Percentiles rank a stretch among this genome's conserved stretches.
These are phyloP conservation scores for Astrocystis sublimbata DNA, from an alignment of 495 filamentous ascomycete species.

Conservation along the genomic window DNA sequence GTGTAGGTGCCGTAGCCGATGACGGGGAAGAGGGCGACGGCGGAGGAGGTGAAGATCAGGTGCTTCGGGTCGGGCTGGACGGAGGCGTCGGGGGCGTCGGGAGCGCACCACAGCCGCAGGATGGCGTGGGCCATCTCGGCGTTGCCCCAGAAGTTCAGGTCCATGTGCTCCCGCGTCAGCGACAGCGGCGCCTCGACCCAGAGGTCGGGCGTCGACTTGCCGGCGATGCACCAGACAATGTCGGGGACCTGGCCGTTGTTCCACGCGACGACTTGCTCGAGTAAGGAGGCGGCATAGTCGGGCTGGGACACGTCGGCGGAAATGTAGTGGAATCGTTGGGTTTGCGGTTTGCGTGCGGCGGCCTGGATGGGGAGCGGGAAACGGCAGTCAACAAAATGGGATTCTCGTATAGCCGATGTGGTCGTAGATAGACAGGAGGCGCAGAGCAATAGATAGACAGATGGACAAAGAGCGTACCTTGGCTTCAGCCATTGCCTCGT, in stretches of 20 bases:
- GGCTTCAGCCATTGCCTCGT: slow-evolving; percentile 66
- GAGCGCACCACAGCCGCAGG: slow-evolving; percentile 60
- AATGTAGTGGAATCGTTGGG: slow-evolving; percentile 81
- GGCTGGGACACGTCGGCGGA: slow-evolving; percentile 76
- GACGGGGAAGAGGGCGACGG: slow-evolving; percentile 71
- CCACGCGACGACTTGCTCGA: slow-evolving; percentile 79
- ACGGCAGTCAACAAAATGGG: background rate
- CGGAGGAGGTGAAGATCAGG: slow-evolving; percentile 83
- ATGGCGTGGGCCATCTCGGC: slow-evolving; percentile 79
- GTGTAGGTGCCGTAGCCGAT: slow-evolving; percentile 86
- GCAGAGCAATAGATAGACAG: background rate
- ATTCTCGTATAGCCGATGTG: slow-evolving; percentile 17
- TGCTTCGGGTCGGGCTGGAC: slow-evolving; percentile 60
- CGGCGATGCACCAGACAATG: slow-evolving; percentile 90
- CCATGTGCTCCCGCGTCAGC: slow-evolving; percentile 75
- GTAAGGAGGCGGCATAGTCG: slow-evolving; percentile 64
- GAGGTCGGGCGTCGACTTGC: slow-evolving; percentile 70
- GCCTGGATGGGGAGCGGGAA: slow-evolving; percentile 40
- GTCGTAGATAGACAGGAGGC: background rate
- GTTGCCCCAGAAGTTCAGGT: slow-evolving; percentile 88
- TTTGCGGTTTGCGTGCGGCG: slow-evolving; percentile 57
- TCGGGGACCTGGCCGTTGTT: slow-evolving; percentile 74
- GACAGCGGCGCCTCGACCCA: slow-evolving; percentile 73
- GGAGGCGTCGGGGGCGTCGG: slow-evolving; percentile 40
- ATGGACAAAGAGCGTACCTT: slow-evolving; percentile 41